Conservation (phyloP, 768 basidiomycete genomes). For the Megacollybia marginata region DNA sequence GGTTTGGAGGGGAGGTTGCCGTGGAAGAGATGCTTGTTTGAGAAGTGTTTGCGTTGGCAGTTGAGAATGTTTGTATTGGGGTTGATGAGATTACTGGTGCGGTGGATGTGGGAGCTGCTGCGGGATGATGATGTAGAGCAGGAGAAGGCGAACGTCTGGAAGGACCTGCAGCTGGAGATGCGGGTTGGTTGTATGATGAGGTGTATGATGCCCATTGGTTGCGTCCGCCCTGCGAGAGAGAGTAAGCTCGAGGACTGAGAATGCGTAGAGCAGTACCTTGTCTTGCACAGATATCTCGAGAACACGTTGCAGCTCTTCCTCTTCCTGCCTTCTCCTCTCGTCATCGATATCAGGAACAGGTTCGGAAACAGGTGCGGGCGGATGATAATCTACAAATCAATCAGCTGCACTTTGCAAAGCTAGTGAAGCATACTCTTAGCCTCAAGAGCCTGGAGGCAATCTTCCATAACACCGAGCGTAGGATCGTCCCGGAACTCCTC, state of each 20-base stretch:
- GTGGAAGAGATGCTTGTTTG: conserved; percentile 8
- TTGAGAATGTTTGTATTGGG: neutral
- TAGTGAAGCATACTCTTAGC: conserved; percentile 56
- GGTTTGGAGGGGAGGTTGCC: conserved; percentile 12
- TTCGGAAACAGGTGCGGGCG: conserved; percentile 38
- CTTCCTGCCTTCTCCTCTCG: conserved; percentile 75
- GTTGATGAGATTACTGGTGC: neutral
- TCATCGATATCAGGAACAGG: conserved; percentile 66
- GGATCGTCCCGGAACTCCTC: conserved; percentile 76
- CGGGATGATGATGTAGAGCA: conserved; percentile 41
- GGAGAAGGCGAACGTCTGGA: too few relatives aligned
- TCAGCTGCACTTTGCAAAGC: neutral
- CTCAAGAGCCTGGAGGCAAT: conserved; percentile 76
- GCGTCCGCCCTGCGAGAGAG: conserved; percentile 48
- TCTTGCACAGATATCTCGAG: conserved; percentile 92
- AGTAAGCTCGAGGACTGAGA: too few relatives aligned
- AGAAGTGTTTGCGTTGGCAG: conserved; percentile 4
- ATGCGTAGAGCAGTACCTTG: conserved; percentile 22
- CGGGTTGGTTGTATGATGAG: conserved; percentile 25
- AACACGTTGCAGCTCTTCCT: conserved; percentile 90
- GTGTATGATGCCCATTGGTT: conserved; percentile 41
- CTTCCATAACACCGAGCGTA: conserved; percentile 83
- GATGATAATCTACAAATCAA: neutral
- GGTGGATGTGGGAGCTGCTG: conserved; percentile 41
- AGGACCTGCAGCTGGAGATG: conserved; percentile 31